Conservation (phyloP, 768 basidiomycete genomes). For the Holtermannia corniformis region DNA sequence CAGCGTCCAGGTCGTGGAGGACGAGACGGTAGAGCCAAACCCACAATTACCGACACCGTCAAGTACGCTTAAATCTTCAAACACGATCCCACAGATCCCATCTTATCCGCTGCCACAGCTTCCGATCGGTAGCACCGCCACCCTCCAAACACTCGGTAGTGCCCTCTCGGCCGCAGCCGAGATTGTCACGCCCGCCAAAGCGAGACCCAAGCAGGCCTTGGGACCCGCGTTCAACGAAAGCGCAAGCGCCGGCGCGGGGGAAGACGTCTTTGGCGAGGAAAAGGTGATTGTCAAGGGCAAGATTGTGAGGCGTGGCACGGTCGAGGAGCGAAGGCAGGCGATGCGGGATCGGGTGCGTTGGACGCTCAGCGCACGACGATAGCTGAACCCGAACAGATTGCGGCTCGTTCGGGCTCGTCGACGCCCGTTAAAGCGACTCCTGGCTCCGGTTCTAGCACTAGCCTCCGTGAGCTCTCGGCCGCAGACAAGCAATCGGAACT, state of each 20-base stretch:
- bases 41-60: constrained; percentile 23
- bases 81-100: constrained; percentile 27
- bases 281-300: constrained; percentile 16
- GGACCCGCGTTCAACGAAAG: too few relatives aligned
- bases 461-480: constrained; percentile 15
- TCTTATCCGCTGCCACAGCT: constrained; percentile 27
- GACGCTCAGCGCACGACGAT: neutral
- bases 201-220: too few relatives aligned
- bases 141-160: too few relatives aligned
- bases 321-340: constrained; percentile 33
- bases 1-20: too few relatives aligned
- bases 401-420: constrained; percentile 26
- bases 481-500: constrained; percentile 34
- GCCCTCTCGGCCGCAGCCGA: too few relatives aligned
- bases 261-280: constrained; percentile 17
- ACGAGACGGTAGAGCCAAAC: too few relatives aligned
- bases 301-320: constrained; percentile 20
- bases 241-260: neutral
- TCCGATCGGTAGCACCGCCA: constrained; percentile 9
- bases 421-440: constrained; percentile 16
- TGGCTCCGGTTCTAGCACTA: constrained; percentile 10
- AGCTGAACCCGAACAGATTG: constrained; percentile 15
- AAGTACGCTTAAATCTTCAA: constrained; percentile 6
- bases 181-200: too few relatives aligned
- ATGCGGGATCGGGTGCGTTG: constrained; percentile 35